Evolutionary conservation across 106 monocot genomes (phyloP).

Genomic region (Phalaenopsis equestris): DNA sequence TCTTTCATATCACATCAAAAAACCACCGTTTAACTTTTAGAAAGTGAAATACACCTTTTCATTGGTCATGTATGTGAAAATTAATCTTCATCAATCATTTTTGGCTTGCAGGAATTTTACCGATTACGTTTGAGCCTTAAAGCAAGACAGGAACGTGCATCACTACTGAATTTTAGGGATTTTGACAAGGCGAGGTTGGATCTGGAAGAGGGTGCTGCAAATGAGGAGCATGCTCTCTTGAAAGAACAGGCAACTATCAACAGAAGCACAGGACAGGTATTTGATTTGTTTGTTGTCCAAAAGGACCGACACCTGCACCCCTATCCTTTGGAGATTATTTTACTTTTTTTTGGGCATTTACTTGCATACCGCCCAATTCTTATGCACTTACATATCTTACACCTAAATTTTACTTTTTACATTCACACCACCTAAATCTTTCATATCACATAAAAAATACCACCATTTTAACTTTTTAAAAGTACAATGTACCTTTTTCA

Average conservation of each 20-base stretch:
- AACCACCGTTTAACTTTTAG: no score
- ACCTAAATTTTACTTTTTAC: no score
- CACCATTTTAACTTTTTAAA: no score
- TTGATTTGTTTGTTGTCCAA: not conserved
- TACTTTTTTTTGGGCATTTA: not conserved
- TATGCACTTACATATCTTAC: no score
- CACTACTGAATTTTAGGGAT: slow-evolving; percentile 82
- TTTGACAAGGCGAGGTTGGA: slow-evolving; percentile 73
- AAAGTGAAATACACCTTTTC: no score
- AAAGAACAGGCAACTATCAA: slow-evolving; percentile 68
- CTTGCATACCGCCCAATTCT: no score
- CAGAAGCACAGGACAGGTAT: slow-evolving; percentile 72
- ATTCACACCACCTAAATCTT: no score
- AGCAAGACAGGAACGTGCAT: slow-evolving; percentile 83
- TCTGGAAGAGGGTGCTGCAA: slow-evolving; percentile 55
- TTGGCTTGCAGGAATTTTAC: slow-evolving; percentile 64
- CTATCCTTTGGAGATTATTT: no score
- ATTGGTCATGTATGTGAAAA: no score
- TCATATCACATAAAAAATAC: no score
- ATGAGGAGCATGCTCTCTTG: slow-evolving; percentile 57
- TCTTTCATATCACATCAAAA: no score
- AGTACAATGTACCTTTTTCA: no score
- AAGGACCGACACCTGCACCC: not conserved
- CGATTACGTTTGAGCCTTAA: slow-evolving; percentile 59
- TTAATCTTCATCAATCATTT: slow-evolving; percentile 2